These are phyloP conservation scores for Sphagnurus paluster DNA, from an alignment of 1,284 basidiomycete species.

Conservation along the genomic window DNA sequence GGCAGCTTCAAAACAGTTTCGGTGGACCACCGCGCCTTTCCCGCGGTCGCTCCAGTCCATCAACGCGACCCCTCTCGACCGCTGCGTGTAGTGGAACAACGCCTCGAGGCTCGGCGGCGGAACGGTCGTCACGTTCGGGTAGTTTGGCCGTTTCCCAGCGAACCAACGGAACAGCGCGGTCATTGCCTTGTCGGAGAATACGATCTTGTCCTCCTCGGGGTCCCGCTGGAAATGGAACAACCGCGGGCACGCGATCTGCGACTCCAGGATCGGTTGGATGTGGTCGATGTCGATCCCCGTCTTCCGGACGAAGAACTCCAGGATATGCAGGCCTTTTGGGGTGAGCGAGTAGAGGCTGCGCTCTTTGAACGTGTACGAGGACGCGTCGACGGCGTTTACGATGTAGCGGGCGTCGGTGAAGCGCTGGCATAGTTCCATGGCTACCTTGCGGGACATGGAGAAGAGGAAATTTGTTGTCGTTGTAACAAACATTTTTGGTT, in stretches of 20 bases:
- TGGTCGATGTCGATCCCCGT: slow-evolving; percentile 18
- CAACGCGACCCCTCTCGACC: slow-evolving; percentile 10
- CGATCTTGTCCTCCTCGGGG: slow-evolving; percentile 16
- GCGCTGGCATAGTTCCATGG: slow-evolving; percentile 18
- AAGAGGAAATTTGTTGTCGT: slow-evolving; percentile 18
- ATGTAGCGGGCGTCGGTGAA: slow-evolving; percentile 21
- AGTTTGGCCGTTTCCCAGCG: slow-evolving; percentile 19
- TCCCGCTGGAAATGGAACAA: slow-evolving; percentile 19
- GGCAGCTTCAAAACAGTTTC: slow-evolving; percentile 19
- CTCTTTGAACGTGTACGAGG: slow-evolving; percentile 16
- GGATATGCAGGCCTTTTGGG: slow-evolving; percentile 20
- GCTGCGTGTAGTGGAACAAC: slow-evolving; percentile 7
- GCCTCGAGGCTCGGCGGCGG: slow-evolving; percentile 1
- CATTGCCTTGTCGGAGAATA: slow-evolving; percentile 14
- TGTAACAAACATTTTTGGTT: slow-evolving; percentile 10
- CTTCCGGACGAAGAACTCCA: slow-evolving; percentile 20
- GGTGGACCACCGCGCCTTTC: slow-evolving; percentile 6
- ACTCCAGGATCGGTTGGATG: slow-evolving; percentile 14
- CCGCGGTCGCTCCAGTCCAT: slow-evolving; percentile 5
- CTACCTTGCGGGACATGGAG: slow-evolving; percentile 12
- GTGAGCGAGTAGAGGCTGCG: slow-evolving; percentile 15
- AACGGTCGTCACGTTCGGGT: slow-evolving; percentile 4
- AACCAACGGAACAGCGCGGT: slow-evolving; percentile 19
- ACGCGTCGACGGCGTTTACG: slow-evolving; percentile 18
- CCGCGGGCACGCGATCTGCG: slow-evolving; percentile 16